These are phyloP conservation scores for Globisporangium apiculatum DNA, from an alignment of 352 stramenopile species.

Conservation along the genomic window DNA sequence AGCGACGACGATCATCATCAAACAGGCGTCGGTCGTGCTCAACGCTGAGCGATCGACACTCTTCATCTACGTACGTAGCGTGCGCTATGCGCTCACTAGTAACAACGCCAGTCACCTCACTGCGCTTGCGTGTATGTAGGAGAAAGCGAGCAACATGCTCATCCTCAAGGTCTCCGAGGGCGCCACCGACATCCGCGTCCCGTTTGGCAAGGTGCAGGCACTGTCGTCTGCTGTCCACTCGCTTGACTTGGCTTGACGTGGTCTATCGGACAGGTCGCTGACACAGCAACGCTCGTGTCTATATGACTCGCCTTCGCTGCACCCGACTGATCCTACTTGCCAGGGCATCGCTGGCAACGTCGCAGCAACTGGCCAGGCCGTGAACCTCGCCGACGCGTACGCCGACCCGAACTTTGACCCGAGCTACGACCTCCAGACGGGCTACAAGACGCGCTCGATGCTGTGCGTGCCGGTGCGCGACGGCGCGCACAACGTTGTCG, in stretches of 20 bases:
- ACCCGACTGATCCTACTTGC: not conserved
- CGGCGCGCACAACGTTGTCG: constrained; percentile 70
- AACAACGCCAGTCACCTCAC: not conserved
- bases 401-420: constrained; percentile 90
- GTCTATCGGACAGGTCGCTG: too few species aligned
- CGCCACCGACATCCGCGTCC: constrained; percentile 78
- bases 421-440: constrained; percentile 88
- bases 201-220: constrained; percentile 54
- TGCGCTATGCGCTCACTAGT: not conserved
- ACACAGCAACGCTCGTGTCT: too few species aligned
- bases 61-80: constrained; percentile 67
- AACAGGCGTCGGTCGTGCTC: constrained; percentile 81
- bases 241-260: too few species aligned
- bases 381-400: constrained; percentile 92
- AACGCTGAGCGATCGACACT: constrained; percentile 86
- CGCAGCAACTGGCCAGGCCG: constrained; percentile 59
- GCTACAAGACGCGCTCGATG: constrained; percentile 89
- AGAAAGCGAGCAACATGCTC: constrained; percentile 67
- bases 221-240: too few species aligned
- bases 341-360: constrained; percentile 87
- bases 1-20: constrained; percentile 84
- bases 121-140: constrained; percentile 19
- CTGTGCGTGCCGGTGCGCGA: constrained; percentile 88
- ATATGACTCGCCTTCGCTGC: not conserved
- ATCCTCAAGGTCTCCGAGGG: constrained; percentile 84